Conservation (phyloP, 2,329 filamentous ascomycete species). For the Talaromyces sp. region DNA sequence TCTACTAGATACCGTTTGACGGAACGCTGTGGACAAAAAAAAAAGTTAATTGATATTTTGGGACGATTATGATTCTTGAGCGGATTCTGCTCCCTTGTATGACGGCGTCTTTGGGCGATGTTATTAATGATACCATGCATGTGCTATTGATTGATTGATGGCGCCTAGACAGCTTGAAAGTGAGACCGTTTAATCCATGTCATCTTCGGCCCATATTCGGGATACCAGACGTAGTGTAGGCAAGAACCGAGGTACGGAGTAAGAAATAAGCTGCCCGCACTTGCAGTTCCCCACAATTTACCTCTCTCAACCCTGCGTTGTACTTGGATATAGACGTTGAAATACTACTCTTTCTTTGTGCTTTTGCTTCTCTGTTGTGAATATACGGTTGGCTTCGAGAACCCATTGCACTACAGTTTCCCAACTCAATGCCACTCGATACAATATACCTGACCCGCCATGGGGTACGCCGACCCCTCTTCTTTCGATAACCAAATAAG, state of each 20-base stretch:
- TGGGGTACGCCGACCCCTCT: slow-evolving; percentile 53
- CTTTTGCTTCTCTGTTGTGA: not conserved
- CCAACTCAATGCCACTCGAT: slow-evolving; percentile 57
- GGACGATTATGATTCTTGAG: slow-evolving; percentile 15
- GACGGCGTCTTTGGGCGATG: slow-evolving; percentile 18
- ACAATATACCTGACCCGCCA: slow-evolving; percentile 70
- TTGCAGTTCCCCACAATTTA: slow-evolving; percentile 9
- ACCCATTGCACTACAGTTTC: not conserved
- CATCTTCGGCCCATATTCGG: not conserved
- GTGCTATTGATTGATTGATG: slow-evolving; percentile 9
- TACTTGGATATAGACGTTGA: slow-evolving; percentile 3
- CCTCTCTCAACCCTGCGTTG: slow-evolving; percentile 5
- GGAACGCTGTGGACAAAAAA: slow-evolving; percentile 12
- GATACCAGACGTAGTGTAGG: not conserved
- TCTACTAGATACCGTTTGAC: slow-evolving; percentile 65
- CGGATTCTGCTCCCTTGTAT: slow-evolving; percentile 17
- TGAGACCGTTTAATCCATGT: slow-evolving; percentile 2
- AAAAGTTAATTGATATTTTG: slow-evolving; percentile 22
- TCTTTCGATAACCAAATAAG: not conserved
- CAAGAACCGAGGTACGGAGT: not conserved
- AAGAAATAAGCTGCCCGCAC: not conserved
- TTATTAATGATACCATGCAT: slow-evolving; percentile 19
- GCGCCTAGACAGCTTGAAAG: slow-evolving; percentile 22
- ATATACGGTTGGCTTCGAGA: not conserved
- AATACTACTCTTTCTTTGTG: not conserved